Base-by-base conservation (phyloP, 1,139 yeast species). In the Nadsonia commutata region DNA sequence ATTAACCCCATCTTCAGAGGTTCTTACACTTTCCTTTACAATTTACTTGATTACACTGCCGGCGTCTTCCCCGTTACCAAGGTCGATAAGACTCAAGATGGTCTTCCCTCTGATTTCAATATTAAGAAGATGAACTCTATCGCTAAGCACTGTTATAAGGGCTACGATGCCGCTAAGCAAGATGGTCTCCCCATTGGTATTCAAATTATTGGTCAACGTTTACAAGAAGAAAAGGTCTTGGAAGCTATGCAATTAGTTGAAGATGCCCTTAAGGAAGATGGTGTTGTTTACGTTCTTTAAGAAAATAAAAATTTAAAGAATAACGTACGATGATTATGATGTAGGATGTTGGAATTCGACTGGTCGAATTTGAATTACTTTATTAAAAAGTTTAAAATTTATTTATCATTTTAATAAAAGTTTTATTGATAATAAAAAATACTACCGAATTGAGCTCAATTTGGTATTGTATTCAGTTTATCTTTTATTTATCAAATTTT, bases 171-270 rank as follows among this genome's bases (percentile, higher is more conserved):
- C 2, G 68, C 63, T 43, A 69, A 72, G 49, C 67, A 70, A 59
- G 71, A 76, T 48, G 79, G 80, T 0, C 74, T 79, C 52, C 84
- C 85, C 1, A 80, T 78, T 7, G 74, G 79, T 18, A 66, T 78
- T 20, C 86, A 80, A 60, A 63, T 80, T 4, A 72, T 78, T 9
- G 75, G 80, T 5, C 67, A 66, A 47, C 65, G 77, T 44, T 67
- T 70, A 43, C 72, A 75, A 51, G 88, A 80, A 51, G 88, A 80
- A 56, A 74, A 73, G 52, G 76, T 72, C 2, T 52, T 76, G 33
- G 66, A 62, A 42, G 66, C 64, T 42, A 66, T 66, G 70, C 53
- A 54, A 41, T 50, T 58, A 2, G 56, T 63, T 18, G 64, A 64
- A 42, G 55, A 54, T 7, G 64, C 69, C 6, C 56, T 66, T 21